Conservation (phyloP, 352 stramenopile species). For the Phytophthora pluvialis region DNA sequence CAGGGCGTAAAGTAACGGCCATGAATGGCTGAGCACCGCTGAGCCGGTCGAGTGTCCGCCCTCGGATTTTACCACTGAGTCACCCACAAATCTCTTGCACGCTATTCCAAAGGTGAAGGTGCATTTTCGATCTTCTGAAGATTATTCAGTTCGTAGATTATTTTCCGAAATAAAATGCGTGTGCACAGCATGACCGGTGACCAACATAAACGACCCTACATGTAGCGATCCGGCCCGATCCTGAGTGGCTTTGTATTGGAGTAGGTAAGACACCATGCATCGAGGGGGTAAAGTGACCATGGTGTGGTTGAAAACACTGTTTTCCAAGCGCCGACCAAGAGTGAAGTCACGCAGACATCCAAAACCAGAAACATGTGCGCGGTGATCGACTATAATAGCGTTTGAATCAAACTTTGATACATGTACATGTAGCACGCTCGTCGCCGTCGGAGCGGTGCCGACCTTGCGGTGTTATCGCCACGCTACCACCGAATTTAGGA, state of each 20-base stretch:
- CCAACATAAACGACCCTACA: not conserved
- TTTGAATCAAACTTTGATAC: not conserved
- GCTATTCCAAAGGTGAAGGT: not conserved
- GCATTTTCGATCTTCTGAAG: slow-evolving; percentile 9
- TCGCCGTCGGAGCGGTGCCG: slow-evolving; percentile 9
- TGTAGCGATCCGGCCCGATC: not conserved
- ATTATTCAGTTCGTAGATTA: not conserved
- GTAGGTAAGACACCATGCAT: slow-evolving; percentile 5
- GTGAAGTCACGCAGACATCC: slow-evolving; percentile 6
- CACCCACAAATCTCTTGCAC: not conserved
- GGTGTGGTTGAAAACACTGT: not conserved
- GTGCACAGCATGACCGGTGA: not conserved
- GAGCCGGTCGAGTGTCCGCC: not conserved
- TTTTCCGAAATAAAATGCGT: slow-evolving; percentile 11
- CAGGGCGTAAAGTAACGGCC: not conserved
- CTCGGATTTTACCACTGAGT: not conserved
- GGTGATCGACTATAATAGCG: not conserved
- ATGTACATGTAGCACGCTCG: not conserved
- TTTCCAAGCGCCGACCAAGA: slow-evolving; percentile 12
- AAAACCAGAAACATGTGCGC: slow-evolving; percentile 8
- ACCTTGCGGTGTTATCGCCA: not conserved
- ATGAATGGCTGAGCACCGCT: slow-evolving; percentile 6
- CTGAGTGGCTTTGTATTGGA: slow-evolving; percentile 10
- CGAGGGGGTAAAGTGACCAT: not conserved
- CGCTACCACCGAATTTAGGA: too few relatives aligned